Evolutionary conservation across 192 early-diverging fungal genomes (phyloP), one percentile per base, ranked within the genome.

Genomic region (Podila epigama): DNA sequence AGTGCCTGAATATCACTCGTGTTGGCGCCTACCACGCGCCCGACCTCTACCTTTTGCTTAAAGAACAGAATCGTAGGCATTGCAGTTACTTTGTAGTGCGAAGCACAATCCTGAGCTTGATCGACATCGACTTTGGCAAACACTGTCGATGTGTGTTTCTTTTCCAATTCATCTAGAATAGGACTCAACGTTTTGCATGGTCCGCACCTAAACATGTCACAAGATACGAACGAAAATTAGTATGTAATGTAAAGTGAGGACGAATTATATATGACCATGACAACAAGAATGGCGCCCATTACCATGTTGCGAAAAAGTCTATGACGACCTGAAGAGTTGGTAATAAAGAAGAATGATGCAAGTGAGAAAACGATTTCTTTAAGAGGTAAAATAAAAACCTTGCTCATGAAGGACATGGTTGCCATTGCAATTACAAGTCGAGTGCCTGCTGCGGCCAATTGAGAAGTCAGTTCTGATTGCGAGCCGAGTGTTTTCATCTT

Each of bases 241-340:
- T n/a, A n/a, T n/a, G n/a, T n/a, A n/a, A n/a, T n/a, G n/a, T n/a
- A n/a, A n/a, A n/a, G n/a, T n/a, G n/a, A n/a, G n/a, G n/a, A n/a
- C n/a, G n/a, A n/a, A n/a, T n/a, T n/a, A n/a, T n/a, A n/a, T n/a
- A n/a, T n/a, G n/a, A n/a, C n/a, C n/a, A n/a, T n/a, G n/a, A n/a
- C n/a, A n/a, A n/a, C n/a, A n/a, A n/a, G n/a, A n/a, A n/a, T n/a
- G n/a, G n/a, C n/a, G n/a, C n/a, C n/a, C n/a, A n/a, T 42, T 58
- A 67, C 73, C 73, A 77, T 37, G 66, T 68, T 4, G 73, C 73
- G 25, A 77, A 77, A 64, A 77, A 77, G 66, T 77, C 73, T 1
- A 77, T 55, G n/a, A 77, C 66, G 10, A 77, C 73, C 73, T 77
- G 50, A 4, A 32, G 5, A 58, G 41, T 28, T 35, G 39, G 32